Evolutionary conservation across 148 eudicot species (phyloP).

Genomic region (Bassia scoparia): DNA sequence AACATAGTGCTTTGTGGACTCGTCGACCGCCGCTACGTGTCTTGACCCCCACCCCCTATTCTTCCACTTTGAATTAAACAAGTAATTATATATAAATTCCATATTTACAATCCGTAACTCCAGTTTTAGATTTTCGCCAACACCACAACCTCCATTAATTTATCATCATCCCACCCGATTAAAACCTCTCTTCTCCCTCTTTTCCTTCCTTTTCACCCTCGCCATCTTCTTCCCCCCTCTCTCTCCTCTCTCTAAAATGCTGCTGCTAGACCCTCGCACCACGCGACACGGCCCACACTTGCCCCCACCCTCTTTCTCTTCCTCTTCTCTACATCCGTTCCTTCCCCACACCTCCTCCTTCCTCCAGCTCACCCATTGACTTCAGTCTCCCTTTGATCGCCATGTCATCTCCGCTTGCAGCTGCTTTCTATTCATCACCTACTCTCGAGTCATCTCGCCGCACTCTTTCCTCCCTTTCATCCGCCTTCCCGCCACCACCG

Average conservation of each 20-base stretch:
- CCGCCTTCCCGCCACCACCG: slow-evolving; percentile 36
- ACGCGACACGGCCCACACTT: slow-evolving; percentile 9
- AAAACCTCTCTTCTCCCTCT: neutral
- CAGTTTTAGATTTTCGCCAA: neutral
- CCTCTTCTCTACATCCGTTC: slow-evolving; percentile 10
- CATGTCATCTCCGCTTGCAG: slow-evolving; percentile 70
- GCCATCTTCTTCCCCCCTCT: neutral
- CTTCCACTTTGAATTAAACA: too few species aligned
- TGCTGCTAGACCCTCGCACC: slow-evolving; percentile 22
- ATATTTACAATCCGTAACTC: neutral
- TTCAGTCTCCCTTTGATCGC: slow-evolving; percentile 84
- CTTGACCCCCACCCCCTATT: too few species aligned
- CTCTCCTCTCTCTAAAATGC: slow-evolving; percentile 7
- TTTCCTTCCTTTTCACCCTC: neutral
- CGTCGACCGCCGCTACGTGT: slow-evolving; percentile 13
- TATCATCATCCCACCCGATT: neutral
- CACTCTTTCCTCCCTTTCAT: slow-evolving; percentile 44
- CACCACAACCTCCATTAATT: neutral
- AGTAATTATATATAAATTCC: too few species aligned
- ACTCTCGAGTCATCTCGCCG: slow-evolving; percentile 72
- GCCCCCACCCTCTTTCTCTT: slow-evolving; percentile 1
- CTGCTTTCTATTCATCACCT: slow-evolving; percentile 72
- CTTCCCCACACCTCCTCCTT: slow-evolving; percentile 28
- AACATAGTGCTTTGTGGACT: neutral
- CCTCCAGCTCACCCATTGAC: slow-evolving; percentile 45